These are phyloP conservation scores for Phytopythium mirpurense DNA, from an alignment of 352 stramenopile genomes.

Conservation along the genomic window DNA sequence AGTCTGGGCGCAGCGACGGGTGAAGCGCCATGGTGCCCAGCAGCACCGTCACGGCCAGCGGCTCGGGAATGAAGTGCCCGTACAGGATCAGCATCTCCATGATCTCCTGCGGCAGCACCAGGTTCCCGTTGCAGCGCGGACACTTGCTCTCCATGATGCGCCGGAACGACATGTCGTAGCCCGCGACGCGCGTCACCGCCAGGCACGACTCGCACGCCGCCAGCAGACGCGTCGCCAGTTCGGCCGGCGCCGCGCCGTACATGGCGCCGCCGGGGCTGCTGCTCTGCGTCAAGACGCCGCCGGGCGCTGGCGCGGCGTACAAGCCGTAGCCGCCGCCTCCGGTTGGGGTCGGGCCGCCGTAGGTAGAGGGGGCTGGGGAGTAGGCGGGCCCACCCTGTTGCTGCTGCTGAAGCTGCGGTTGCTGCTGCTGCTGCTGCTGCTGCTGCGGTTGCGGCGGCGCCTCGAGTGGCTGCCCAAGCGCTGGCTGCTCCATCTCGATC, in stretches of 20 bases:
- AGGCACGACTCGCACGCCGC: slow-evolving; percentile 72
- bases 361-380: background rate
- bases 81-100: slow-evolving; percentile 89
- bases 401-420: slow-evolving; percentile 13
- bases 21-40: slow-evolving; percentile 67
- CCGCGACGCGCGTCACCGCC: slow-evolving; percentile 55
- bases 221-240: slow-evolving; percentile 58
- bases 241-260: slow-evolving; percentile 13
- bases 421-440: slow-evolving; percentile 18
- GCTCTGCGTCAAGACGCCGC: slow-evolving; percentile 3
- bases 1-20: slow-evolving; percentile 68
- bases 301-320: background rate
- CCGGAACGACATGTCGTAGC: slow-evolving; percentile 78
- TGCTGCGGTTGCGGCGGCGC: slow-evolving; percentile 10
- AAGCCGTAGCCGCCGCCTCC: background rate
- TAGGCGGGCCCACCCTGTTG: slow-evolving; percentile 1
- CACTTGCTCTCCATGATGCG: slow-evolving; percentile 80
- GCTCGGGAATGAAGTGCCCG: slow-evolving; percentile 73
- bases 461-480: too few species aligned
- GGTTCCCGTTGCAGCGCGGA: slow-evolving; percentile 44
- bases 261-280: slow-evolving; percentile 11
- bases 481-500: background rate
- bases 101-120: slow-evolving; percentile 70
- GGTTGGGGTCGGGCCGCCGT: background rate
- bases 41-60: slow-evolving; percentile 54